These are phyloP conservation scores for Plantago elongata DNA, from an alignment of 257 asterid species.

Conservation along the genomic window DNA sequence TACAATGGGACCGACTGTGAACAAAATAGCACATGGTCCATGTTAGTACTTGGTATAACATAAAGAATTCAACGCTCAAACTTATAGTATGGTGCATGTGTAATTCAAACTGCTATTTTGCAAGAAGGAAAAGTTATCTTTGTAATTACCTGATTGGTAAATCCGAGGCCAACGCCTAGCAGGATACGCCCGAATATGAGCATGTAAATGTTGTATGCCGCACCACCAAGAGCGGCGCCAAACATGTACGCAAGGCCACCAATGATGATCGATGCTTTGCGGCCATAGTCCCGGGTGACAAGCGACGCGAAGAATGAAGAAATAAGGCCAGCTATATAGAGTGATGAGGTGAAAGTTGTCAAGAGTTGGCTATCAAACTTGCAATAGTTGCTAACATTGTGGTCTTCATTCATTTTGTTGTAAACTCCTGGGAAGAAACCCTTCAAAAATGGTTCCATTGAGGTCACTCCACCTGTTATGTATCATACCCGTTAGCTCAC, in stretches of 20 bases:
- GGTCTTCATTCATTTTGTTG: slow-evolving; percentile 30
- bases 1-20: slow-evolving; percentile 76
- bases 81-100: too few species aligned
- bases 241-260: slow-evolving; percentile 44
- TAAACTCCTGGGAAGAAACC: slow-evolving; percentile 44
- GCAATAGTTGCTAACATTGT: slow-evolving; percentile 45
- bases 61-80: too few species aligned
- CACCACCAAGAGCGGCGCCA: slow-evolving; percentile 42
- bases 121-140: too few species aligned
- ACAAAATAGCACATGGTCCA: background rate
- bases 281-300: slow-evolving; percentile 44
- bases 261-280: slow-evolving; percentile 38
- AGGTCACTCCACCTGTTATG: slow-evolving; percentile 49
- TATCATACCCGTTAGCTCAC: background rate
- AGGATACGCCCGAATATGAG: slow-evolving; percentile 32
- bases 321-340: slow-evolving; percentile 49
- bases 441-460: slow-evolving; percentile 53
- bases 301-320: slow-evolving; percentile 46
- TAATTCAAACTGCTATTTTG: too few species aligned
- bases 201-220: slow-evolving; percentile 30
- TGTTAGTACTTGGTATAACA: too few species aligned
- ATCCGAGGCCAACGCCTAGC: slow-evolving; percentile 39
- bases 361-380: slow-evolving; percentile 51
- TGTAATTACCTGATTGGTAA: slow-evolving; percentile 34
- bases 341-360: slow-evolving; percentile 49